phyloP scores from a whole-genome alignment of 345 rosid genomes.

The Passiflora organensis region DNA sequence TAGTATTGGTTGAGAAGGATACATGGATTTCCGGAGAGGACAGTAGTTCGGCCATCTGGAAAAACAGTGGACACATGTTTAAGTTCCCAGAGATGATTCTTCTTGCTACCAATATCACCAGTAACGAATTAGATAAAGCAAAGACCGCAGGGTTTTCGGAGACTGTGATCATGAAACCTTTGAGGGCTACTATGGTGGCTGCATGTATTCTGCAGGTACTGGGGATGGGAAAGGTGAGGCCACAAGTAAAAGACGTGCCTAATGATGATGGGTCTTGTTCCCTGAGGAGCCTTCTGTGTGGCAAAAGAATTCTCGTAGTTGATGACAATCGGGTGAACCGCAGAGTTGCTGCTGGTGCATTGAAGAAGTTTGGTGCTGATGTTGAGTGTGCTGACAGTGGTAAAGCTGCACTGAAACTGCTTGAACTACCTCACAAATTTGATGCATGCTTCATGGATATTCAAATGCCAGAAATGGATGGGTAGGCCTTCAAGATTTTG shows the following conservation, averaged over 20 bases:
- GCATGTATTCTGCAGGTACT: conserved; percentile 90
- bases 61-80: conserved; percentile 40
- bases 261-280: conserved; percentile 47
- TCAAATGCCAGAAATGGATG: conserved; percentile 99
- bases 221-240: conserved; percentile 59
- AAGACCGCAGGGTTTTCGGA: conserved; percentile 79
- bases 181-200: conserved; percentile 92
- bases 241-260: conserved; percentile 31
- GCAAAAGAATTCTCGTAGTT: conserved; percentile 83
- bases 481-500: conserved; percentile 37
- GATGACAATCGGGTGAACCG: conserved; percentile 89
- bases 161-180: conserved; percentile 85
- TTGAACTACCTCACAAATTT: conserved; percentile 67
- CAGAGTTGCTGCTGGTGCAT: conserved; percentile 90
- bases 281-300: conserved; percentile 54
- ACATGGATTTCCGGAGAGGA: conserved; percentile 65
- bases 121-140: conserved; percentile 59
- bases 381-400: conserved; percentile 91
- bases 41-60: conserved; percentile 36
- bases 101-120: conserved; percentile 69
- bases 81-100: conserved; percentile 66
- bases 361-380: conserved; percentile 86
- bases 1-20: conserved; percentile 88
- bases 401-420: conserved; percentile 65
- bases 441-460: conserved; percentile 99